phyloP scores from a whole-genome alignment of 352 stramenopile genomes.

The Phytophthora brassicae region DNA sequence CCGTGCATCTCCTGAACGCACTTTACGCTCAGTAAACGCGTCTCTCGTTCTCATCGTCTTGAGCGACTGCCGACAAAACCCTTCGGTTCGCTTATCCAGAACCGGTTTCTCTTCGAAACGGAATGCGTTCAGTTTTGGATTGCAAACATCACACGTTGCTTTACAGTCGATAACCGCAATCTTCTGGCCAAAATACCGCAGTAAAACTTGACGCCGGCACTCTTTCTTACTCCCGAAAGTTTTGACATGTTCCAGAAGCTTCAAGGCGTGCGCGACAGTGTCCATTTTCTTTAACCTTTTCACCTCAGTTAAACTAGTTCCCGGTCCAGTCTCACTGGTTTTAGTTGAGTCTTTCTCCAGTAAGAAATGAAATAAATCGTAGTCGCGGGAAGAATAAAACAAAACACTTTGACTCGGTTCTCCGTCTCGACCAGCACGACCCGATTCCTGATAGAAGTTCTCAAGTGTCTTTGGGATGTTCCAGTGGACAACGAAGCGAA shows the following conservation, averaged over 20 bases:
- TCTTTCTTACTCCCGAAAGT: constrained; percentile 47
- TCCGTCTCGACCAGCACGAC: constrained; percentile 93
- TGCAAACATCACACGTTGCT: constrained; percentile 59
- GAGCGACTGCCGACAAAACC: constrained; percentile 28
- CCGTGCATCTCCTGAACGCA: constrained; percentile 39
- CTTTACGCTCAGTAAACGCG: constrained; percentile 26
- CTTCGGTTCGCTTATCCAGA: constrained; percentile 28
- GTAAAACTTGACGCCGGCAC: constrained; percentile 53
- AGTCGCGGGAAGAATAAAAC: constrained; percentile 67
- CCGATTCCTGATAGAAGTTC: constrained; percentile 97
- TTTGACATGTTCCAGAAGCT: constrained; percentile 43
- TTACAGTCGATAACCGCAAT: constrained; percentile 47
- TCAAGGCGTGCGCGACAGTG: constrained; percentile 25
- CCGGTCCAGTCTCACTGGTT: background rate
- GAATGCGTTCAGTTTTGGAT: constrained; percentile 55
- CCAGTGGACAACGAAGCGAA: constrained; percentile 91
- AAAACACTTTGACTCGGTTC: constrained; percentile 82
- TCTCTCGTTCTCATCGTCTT: constrained; percentile 15
- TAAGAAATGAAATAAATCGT: constrained; percentile 51
- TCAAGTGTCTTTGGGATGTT: constrained; percentile 90
- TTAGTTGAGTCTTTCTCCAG: constrained; percentile 35
- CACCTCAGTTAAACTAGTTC: background rate
- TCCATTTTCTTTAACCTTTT: constrained; percentile 14
- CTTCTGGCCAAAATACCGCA: constrained; percentile 60
- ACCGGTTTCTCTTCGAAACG: constrained; percentile 40